These are phyloP conservation scores for Kazachstania taianensis DNA, from an alignment of 805 yeast species.

Conservation along the genomic window DNA sequence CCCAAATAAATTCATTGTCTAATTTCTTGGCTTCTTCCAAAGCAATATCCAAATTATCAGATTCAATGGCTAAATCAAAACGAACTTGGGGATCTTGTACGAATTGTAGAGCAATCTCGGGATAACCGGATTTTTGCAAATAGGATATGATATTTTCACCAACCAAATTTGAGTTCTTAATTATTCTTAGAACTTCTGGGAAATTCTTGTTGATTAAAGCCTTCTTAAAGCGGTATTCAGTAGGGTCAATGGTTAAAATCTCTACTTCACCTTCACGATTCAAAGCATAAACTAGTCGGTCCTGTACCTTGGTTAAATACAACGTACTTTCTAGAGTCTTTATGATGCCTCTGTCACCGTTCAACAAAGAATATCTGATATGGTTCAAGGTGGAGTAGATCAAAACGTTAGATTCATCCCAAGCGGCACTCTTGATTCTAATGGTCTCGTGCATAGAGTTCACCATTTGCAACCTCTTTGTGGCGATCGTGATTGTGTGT, in stretches of 20 bases:
- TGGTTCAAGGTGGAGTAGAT: slow-evolving; percentile 92
- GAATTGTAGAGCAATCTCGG: slow-evolving; percentile 94
- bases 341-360: slow-evolving; percentile 92
- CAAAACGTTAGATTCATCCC: slow-evolving; percentile 91
- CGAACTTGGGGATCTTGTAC: slow-evolving; percentile 94
- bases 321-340: slow-evolving; percentile 84
- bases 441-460: slow-evolving; percentile 93
- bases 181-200: slow-evolving; percentile 82
- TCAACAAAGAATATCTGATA: slow-evolving; percentile 82
- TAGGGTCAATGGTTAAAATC: slow-evolving; percentile 75
- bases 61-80: slow-evolving; percentile 90
- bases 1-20: slow-evolving; percentile 65
- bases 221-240: slow-evolving; percentile 92
- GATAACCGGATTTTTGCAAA: slow-evolving; percentile 88
- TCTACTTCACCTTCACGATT: slow-evolving; percentile 81
- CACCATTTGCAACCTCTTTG: slow-evolving; percentile 62
- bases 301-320: slow-evolving; percentile 65
- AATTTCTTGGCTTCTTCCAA: slow-evolving; percentile 74
- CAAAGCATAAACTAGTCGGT: slow-evolving; percentile 66
- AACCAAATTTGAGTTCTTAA: slow-evolving; percentile 79
- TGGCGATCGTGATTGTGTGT: slow-evolving; percentile 85
- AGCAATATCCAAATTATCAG: slow-evolving; percentile 84
- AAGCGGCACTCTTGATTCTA: slow-evolving; percentile 90
- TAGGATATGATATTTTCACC: slow-evolving; percentile 96
- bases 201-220: slow-evolving; percentile 85